Conservation (phyloP, 306 rosid species). For the Alnus glutinosa region DNA sequence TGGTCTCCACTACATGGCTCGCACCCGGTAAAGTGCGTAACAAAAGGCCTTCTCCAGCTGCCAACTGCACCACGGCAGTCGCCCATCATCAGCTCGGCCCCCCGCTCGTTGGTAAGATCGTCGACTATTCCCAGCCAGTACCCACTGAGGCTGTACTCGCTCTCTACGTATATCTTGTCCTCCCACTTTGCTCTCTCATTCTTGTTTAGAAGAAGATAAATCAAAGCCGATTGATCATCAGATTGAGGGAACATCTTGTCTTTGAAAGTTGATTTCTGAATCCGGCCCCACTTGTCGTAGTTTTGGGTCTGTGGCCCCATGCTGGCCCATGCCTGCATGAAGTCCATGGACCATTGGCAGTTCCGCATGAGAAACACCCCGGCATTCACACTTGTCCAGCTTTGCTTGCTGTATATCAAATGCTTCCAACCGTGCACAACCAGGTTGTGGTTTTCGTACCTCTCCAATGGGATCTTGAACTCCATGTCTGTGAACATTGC, state of each 20-base stretch:
- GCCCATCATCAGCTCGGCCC: too few species aligned
- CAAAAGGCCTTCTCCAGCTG: not conserved
- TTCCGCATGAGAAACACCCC: not conserved
- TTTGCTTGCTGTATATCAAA: not conserved
- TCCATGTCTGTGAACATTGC: conserved; percentile 2
- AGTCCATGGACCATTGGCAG: conserved; percentile 2
- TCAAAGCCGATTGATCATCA: not conserved
- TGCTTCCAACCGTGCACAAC: not conserved
- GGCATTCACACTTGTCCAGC: not conserved
- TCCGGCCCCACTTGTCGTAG: not conserved
- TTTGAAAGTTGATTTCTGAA: not conserved
- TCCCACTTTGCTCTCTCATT: not conserved
- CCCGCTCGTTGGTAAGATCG: too few species aligned
- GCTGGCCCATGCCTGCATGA: not conserved
- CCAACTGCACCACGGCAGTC: too few species aligned
- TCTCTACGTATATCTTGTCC: not conserved
- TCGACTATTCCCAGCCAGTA: not conserved
- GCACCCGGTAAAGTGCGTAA: not conserved
- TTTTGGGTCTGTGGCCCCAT: not conserved
- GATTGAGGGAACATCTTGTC: not conserved
- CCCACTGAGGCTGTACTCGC: not conserved
- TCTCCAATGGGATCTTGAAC: not conserved
- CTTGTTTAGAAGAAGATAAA: not conserved
- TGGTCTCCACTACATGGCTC: not conserved
- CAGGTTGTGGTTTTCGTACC: not conserved